A percentile compares a stretch with the other conserved stretches of the same genome.
phyloP scores from a whole-genome alignment of 139 green algal genomes.

The Micromonas pusilla region DNA sequence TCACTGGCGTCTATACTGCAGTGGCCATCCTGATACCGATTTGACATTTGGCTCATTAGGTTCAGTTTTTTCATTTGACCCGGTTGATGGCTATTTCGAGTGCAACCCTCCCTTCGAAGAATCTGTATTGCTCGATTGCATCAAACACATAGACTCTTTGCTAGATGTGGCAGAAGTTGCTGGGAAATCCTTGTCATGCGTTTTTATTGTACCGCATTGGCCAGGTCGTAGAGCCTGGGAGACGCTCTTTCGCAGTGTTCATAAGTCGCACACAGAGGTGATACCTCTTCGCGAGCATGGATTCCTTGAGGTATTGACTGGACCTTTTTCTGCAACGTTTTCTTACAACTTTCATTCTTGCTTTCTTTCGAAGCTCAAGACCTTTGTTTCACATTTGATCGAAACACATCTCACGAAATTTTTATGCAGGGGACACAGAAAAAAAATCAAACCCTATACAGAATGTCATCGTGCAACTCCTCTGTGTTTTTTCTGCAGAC shows the following conservation, averaged over 20 bases:
- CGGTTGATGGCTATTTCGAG: neutral
- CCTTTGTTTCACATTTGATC: too few species aligned
- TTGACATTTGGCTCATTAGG: slow-evolving; percentile 3
- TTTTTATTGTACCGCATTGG: slow-evolving; percentile 9
- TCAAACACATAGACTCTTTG: neutral
- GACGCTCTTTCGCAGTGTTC: neutral
- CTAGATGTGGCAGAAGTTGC: neutral
- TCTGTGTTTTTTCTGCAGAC: too few species aligned
- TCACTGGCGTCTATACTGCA: neutral
- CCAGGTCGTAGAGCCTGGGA: neutral
- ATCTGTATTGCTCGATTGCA: neutral
- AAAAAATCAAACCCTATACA: too few species aligned
- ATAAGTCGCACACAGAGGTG: neutral
- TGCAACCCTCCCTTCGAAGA: slow-evolving; percentile 21
- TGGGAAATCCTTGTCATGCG: neutral
- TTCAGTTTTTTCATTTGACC: neutral
- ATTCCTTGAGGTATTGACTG: too few species aligned
- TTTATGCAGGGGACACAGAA: too few species aligned
- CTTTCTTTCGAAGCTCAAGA: too few species aligned
- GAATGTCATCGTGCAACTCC: too few species aligned
- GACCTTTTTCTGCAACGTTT: too few species aligned
- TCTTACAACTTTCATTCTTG: too few species aligned
- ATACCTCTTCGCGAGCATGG: neutral
- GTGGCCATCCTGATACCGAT: neutral
- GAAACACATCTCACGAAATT: too few species aligned